phyloP scores from a whole-genome alignment of 2,329 filamentous ascomycete genomes.

The Alternaria gaisen region DNA sequence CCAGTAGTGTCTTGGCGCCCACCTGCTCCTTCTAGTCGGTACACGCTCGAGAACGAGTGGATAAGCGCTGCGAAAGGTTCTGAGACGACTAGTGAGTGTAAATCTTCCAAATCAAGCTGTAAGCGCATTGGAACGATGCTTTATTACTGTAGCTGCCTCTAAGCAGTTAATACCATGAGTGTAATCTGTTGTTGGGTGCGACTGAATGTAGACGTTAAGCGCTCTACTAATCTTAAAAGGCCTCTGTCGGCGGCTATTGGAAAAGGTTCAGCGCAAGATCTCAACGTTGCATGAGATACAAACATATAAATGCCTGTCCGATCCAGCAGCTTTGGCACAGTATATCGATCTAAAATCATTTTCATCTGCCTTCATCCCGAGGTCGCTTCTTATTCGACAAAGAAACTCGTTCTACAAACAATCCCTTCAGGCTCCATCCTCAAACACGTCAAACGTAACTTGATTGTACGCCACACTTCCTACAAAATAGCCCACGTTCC shows the following conservation, averaged over 20 bases:
- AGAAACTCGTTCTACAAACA: not conserved
- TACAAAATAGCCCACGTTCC: not conserved
- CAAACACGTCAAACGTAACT: not conserved
- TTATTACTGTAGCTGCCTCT: not conserved
- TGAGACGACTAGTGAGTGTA: not conserved
- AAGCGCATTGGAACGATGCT: not conserved
- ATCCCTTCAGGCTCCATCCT: not conserved
- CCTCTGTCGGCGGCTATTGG: not conserved
- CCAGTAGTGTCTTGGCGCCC: not conserved
- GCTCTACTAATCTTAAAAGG: not conserved
- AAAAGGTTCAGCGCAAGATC: not conserved
- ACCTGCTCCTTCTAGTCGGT: not conserved
- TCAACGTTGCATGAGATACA: not conserved
- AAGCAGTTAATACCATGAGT: not conserved
- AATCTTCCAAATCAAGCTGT: not conserved
- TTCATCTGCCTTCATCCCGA: not conserved
- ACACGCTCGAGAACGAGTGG: not conserved
- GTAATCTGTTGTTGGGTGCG: not conserved
- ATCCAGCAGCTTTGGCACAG: not conserved
- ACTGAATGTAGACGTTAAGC: not conserved
- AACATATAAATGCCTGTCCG: not conserved
- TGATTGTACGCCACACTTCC: not conserved
- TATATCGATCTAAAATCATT: not conserved
- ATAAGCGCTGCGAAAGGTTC: not conserved
- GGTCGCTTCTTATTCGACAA: not conserved